These are phyloP conservation scores for Sphaceloma murrayae DNA, from an alignment of 2,329 filamentous ascomycete genomes.

Conservation along the genomic window DNA sequence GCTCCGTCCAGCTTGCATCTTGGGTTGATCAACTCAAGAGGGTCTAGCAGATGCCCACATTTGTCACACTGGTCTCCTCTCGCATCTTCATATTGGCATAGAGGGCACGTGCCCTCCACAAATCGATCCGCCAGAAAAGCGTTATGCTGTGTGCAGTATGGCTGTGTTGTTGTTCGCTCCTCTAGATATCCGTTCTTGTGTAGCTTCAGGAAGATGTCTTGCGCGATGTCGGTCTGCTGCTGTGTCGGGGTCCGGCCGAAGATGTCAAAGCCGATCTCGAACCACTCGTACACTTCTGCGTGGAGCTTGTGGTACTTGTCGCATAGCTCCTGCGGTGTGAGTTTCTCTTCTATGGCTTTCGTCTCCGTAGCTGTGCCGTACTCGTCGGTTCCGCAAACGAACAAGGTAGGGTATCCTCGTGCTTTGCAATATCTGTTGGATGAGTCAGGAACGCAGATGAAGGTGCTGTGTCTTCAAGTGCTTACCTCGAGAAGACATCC, in stretches of 20 bases:
- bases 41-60: constrained; percentile 40
- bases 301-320: constrained; percentile 88
- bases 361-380: constrained; percentile 96
- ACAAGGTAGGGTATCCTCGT: constrained; percentile 69
- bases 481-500: constrained; percentile 55
- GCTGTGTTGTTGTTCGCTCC: constrained; percentile 78
- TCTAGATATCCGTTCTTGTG: constrained; percentile 80
- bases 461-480: not conserved
- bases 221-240: constrained; percentile 85
- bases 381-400: constrained; percentile 82
- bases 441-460: constrained; percentile 17
- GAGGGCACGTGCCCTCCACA: constrained; percentile 68
- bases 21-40: constrained; percentile 61
- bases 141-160: constrained; percentile 62
- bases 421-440: constrained; percentile 61
- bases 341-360: constrained; percentile 79
- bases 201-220: constrained; percentile 82
- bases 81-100: constrained; percentile 50
- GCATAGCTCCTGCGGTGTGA: constrained; percentile 76
- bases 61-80: constrained; percentile 47
- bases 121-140: constrained; percentile 76
- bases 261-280: constrained; percentile 87
- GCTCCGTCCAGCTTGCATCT: constrained; percentile 85
- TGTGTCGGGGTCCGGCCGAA: constrained; percentile 87
- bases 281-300: constrained; percentile 90